These are phyloP conservation scores for Musa schizocarpa DNA, from an alignment of 176 grass and related monocot genomes.

Conservation along the genomic window DNA sequence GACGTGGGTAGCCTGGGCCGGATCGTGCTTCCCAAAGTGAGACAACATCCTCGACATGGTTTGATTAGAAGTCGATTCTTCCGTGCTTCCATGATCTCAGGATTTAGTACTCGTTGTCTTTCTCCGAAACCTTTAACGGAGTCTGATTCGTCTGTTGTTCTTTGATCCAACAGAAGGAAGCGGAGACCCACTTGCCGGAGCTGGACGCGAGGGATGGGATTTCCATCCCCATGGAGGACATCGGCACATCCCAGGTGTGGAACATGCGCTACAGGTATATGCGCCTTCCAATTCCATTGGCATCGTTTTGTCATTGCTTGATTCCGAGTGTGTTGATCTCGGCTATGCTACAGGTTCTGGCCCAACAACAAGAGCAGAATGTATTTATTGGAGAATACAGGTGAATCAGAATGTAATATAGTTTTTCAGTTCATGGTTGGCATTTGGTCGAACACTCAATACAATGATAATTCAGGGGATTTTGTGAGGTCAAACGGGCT, in stretches of 20 bases:
- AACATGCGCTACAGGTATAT: slow-evolving; percentile 88
- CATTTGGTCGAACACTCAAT: not conserved
- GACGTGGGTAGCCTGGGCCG: slow-evolving; percentile 77
- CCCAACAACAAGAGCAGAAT: slow-evolving; percentile 99
- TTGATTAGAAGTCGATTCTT: not conserved
- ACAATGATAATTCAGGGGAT: slow-evolving; percentile 30
- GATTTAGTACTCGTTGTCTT: too few relatives aligned
- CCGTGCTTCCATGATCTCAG: too few relatives aligned
- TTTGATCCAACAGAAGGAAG: slow-evolving; percentile 67
- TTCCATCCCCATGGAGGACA: slow-evolving; percentile 85
- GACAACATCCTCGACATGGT: not conserved
- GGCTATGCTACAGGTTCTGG: slow-evolving; percentile 55
- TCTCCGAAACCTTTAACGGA: not conserved
- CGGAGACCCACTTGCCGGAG: slow-evolving; percentile 80
- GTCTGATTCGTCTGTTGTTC: slow-evolving; percentile 3
- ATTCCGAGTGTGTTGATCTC: not conserved
- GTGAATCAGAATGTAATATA: slow-evolving; percentile 15
- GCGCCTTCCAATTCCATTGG: too few relatives aligned
- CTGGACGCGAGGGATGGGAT: slow-evolving; percentile 73
- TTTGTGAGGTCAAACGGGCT: slow-evolving; percentile 75
- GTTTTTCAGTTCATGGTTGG: not conserved
- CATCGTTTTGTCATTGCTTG: slow-evolving; percentile 1
- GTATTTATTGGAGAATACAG: slow-evolving; percentile 92
- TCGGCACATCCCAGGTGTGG: slow-evolving; percentile 66
- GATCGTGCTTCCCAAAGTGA: slow-evolving; percentile 97